A percentile compares a stretch with the other conserved stretches of the same genome.
Conservation (phyloP, 805 yeast genomes). For the Candida khao-thaluensis region DNA sequence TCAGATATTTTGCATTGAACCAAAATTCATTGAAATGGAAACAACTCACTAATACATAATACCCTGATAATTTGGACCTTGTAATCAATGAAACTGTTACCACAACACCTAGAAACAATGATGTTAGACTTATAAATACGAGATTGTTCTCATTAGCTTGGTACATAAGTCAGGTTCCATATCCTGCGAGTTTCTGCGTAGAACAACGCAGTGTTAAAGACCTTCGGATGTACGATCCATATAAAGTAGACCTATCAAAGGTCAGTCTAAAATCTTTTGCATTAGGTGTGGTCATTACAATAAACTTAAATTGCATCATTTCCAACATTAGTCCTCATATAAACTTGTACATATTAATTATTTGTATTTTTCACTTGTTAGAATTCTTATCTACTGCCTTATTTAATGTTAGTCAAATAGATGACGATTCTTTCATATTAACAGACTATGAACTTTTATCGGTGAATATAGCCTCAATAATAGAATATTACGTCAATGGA, state of each 20-base stretch:
- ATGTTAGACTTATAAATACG: conserved; percentile 19
- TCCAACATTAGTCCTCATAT: not conserved
- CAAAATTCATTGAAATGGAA: conserved; percentile 26
- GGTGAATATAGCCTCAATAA: conserved; percentile 20
- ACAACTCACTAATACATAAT: conserved; percentile 1
- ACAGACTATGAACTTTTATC: conserved; percentile 30
- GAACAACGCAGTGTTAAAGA: not conserved
- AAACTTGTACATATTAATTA: conserved; percentile 47
- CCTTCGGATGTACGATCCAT: conserved; percentile 21
- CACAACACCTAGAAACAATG: conserved; percentile 20
- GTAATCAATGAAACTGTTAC: conserved; percentile 10
- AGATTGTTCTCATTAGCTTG: conserved; percentile 19
- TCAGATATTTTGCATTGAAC: conserved; percentile 25
- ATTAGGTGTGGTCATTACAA: conserved; percentile 28
- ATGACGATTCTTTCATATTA: conserved; percentile 53
- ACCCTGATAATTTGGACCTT: conserved; percentile 4
- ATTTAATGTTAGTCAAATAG: conserved; percentile 65
- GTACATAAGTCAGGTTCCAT: no score
- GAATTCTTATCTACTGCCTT: conserved; percentile 81
- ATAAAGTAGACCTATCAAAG: conserved; percentile 27
- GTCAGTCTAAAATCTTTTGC: conserved; percentile 32
- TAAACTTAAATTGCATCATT: conserved; percentile 12
- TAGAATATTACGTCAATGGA: conserved; percentile 15
- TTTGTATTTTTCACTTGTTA: conserved; percentile 70
- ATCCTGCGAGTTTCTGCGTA: no score